Conservation (phyloP, 2,329 filamentous ascomycete genomes). For the Cladophialophora carrionii region DNA sequence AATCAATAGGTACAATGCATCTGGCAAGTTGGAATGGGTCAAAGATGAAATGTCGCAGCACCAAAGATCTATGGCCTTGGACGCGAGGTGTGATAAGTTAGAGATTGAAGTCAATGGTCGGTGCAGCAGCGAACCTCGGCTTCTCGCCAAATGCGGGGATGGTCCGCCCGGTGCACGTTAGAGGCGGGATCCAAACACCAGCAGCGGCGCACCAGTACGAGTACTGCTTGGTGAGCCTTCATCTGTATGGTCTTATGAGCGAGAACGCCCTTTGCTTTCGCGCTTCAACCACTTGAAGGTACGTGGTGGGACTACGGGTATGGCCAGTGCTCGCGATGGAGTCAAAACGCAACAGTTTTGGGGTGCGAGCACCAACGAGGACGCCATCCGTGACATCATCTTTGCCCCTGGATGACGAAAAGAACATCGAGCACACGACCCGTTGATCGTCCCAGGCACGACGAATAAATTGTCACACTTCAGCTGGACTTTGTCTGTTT, state of each 20-base stretch:
- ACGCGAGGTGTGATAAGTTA: neutral
- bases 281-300: neutral
- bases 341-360: slow-evolving; percentile 1
- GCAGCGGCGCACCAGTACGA: neutral
- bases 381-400: slow-evolving; percentile 27
- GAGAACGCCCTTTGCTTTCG: neutral
- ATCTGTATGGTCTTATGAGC: neutral
- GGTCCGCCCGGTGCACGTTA: neutral
- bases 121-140: neutral
- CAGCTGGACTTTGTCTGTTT: neutral
- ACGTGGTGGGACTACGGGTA: neutral
- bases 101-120: neutral
- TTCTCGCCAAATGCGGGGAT: neutral
- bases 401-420: slow-evolving; percentile 26
- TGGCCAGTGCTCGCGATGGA: neutral
- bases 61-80: neutral
- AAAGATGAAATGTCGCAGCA: neutral
- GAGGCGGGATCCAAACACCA: neutral
- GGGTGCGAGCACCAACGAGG: neutral
- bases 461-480: neutral
- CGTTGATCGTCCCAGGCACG: neutral
- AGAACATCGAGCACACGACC: slow-evolving; percentile 5
- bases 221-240: neutral
- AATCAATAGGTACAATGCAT: neutral
- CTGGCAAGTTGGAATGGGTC: neutral